Conservation (phyloP, 2,329 filamentous ascomycete species). For the Basipetospora sp. region DNA sequence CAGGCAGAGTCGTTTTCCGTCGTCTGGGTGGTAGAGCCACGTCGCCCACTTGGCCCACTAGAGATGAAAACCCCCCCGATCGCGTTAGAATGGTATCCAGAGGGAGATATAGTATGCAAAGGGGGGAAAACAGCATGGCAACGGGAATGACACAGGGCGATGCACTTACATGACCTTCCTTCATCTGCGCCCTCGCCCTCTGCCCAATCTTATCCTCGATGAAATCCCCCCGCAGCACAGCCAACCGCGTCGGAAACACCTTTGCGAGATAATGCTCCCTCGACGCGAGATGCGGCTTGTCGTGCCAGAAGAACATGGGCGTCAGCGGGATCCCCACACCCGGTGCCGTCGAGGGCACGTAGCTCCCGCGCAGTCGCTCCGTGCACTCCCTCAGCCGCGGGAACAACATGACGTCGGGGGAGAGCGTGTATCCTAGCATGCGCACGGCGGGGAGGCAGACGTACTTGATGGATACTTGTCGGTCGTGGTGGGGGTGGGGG, state of each 20-base stretch:
- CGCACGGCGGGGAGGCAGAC: conserved; percentile 37
- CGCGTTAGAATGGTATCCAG: no score
- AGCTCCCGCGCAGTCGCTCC: conserved; percentile 25
- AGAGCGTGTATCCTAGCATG: conserved; percentile 35
- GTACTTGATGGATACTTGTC: conserved; percentile 32
- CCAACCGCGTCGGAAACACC: conserved; percentile 34
- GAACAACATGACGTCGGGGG: conserved; percentile 29
- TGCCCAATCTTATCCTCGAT: conserved; percentile 44
- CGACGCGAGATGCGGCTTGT: conserved; percentile 39
- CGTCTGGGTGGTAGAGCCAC: conserved; percentile 38
- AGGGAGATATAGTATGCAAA: no score
- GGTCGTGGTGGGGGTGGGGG: conserved; percentile 29
- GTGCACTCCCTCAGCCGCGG: conserved; percentile 28
- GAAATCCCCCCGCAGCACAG: conserved; percentile 36
- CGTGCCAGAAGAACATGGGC: conserved; percentile 44
- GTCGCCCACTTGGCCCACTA: conserved; percentile 38
- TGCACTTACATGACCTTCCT: conserved; percentile 23
- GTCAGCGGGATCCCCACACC: conserved; percentile 27
- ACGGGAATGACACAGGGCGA: background rate
- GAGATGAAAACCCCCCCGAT: no score
- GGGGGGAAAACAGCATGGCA: no score
- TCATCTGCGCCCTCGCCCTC: conserved; percentile 40
- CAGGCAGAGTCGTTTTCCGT: conserved; percentile 30
- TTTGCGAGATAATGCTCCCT: conserved; percentile 33
- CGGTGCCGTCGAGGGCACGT: conserved; percentile 11